Base-by-base conservation (phyloP, 345 rosid genomes). In the Boechera divaricarpa region DNA sequence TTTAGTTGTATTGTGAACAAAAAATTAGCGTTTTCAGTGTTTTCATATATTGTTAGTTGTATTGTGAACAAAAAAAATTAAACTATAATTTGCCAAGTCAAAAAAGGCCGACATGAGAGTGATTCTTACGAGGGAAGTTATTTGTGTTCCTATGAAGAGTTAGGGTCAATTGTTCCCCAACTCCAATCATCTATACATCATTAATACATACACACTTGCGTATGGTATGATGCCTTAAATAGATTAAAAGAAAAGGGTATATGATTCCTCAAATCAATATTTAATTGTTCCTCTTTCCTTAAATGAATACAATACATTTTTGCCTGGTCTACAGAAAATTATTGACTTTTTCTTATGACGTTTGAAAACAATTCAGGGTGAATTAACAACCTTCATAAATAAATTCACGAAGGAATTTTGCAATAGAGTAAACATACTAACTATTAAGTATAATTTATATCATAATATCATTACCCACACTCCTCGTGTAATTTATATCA, bases 71-170 rank as follows among this genome's bases (percentile, higher is more conserved):
- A 45, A 47, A 44, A 44, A 66, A 39, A 26, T 10, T 33, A 32
- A 64, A 49, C 36, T 67, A 2, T 31, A 39, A 52, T 16, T 65
- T 66, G 61, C 53, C 70, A 51, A 72, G 81, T 72, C 73, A 78
- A 71, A 63, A 53, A 77, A 7, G 45, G 71, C 60, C 51, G 67
- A 57, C 72, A 61, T 11, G 33, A 39, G 56, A 29, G 31, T 65
- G 77, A 71, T 15, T 42, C 81, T 77, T 77, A 57, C 12, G 62
- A 72, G 45, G 11, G 63, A 65, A 77, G 81, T 41, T 65, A 60
- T 49, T 55, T 71, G 5, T 48, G 67, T 39, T 65, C 53, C 16
- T 5, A 31, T 38, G 72, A 65, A 54, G 32, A 59, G 53, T 32
- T 63, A 11, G 36, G 58, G 72, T 57, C 72, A 64, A 71, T 18